Percentiles rank a stretch among this genome's conserved stretches.
phyloP scores from a whole-genome alignment of 768 basidiomycete genomes.

The Podaxis carcinomalis region DNA sequence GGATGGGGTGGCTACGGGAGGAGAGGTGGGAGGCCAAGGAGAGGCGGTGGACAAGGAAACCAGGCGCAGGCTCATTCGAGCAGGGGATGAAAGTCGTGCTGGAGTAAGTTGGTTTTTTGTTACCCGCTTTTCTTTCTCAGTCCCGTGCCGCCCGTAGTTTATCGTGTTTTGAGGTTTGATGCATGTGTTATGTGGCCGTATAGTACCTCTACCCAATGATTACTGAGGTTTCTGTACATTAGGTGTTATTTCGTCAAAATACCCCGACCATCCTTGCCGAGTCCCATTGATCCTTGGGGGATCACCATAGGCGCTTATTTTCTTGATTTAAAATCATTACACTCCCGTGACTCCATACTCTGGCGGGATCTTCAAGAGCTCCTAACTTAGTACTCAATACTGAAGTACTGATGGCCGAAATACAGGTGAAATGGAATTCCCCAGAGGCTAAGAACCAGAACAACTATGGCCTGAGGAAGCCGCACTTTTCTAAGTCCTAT shows the following conservation, averaged over 20 bases:
- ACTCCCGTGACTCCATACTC: no score
- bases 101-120: neutral
- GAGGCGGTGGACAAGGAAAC: slow-evolving; percentile 26
- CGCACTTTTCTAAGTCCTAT: no score
- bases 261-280: no score
- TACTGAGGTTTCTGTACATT: neutral
- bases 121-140: neutral
- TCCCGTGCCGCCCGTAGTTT: neutral
- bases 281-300: no score
- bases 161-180: neutral
- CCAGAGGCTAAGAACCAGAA: no score
- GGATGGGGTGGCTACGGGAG: slow-evolving; percentile 72
- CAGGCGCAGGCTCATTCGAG: slow-evolving; percentile 14
- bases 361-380: no score
- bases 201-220: neutral
- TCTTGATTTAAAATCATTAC: no score
- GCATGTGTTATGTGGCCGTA: neutral
- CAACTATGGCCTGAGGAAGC: no score
- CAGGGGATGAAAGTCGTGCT: slow-evolving; percentile 9
- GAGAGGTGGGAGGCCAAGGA: slow-evolving; percentile 34
- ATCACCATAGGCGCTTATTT: no score
- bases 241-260: neutral
- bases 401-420: no score
- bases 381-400: no score
- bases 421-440: no score